A percentile compares a stretch with the other conserved stretches of the same genome.
Conservation (phyloP, 2,329 filamentous ascomycete species). For the Fusarium redolens region DNA sequence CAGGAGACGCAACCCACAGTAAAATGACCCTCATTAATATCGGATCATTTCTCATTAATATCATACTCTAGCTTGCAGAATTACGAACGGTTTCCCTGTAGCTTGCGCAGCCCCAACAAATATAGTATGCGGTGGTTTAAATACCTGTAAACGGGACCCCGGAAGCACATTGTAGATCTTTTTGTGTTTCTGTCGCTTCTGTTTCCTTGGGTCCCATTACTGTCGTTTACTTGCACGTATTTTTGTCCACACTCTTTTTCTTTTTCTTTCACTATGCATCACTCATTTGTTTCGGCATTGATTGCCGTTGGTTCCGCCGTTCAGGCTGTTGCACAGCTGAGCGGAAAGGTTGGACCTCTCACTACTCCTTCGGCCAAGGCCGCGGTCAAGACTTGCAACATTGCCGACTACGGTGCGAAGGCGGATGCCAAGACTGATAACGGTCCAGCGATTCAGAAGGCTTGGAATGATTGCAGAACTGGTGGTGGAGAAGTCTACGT, state of each 20-base stretch:
- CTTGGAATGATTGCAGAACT: conserved; percentile 29
- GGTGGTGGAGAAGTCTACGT: conserved; percentile 34
- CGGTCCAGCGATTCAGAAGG: conserved; percentile 29
- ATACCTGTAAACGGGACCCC: background rate
- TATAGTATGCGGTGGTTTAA: background rate
- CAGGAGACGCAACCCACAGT: background rate
- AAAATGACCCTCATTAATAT: background rate
- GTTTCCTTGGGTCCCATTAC: background rate
- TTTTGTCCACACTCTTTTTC: background rate
- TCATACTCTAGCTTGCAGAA: accelerated
- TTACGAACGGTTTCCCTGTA: accelerated
- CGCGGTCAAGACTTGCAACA: conserved; percentile 34
- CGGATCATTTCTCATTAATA: background rate
- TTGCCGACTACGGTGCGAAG: conserved; percentile 32
- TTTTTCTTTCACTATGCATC: conserved; percentile 5
- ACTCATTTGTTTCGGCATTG: conserved; percentile 27
- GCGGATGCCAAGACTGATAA: conserved; percentile 29
- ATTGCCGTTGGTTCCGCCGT: conserved; percentile 27
- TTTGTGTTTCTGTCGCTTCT: background rate
- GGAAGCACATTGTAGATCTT: background rate
- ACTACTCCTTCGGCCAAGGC: conserved; percentile 24
- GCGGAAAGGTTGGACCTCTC: conserved; percentile 30
- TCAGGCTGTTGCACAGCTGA: conserved; percentile 37
- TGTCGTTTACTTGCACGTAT: background rate
- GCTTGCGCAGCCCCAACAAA: background rate